These are phyloP conservation scores for Candida dubliniensis DNA, from an alignment of 1,139 yeast genomes.

Conservation along the genomic window DNA sequence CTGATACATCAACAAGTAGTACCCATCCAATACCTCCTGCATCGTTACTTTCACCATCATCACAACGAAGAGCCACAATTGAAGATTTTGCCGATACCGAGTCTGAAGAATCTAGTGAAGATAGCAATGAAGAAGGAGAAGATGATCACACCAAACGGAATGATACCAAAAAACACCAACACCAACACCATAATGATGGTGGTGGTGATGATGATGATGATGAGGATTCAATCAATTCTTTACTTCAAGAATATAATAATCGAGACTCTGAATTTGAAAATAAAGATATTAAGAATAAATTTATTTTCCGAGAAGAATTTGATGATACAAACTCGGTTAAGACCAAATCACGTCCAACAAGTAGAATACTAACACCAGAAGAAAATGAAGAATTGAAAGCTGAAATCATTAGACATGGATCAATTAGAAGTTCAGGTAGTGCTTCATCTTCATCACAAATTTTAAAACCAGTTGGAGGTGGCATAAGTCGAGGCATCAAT, in stretches of 20 bases:
- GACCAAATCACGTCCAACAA: slow-evolving; percentile 8
- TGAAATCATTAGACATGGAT: slow-evolving; percentile 11
- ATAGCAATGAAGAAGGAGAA: slow-evolving; percentile 7
- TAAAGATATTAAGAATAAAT: slow-evolving; percentile 9
- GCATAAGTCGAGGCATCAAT: slow-evolving; percentile 2
- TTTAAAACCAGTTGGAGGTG: slow-evolving; percentile 1
- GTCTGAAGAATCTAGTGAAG: slow-evolving; percentile 20
- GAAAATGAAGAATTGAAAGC: slow-evolving; percentile 9
- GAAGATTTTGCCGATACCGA: slow-evolving; percentile 46
- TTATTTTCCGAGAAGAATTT: slow-evolving; percentile 34
- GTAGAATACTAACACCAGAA: slow-evolving; percentile 3
- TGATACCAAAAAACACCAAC: not conserved
- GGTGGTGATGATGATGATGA: slow-evolving; percentile 14
- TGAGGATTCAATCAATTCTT: slow-evolving; percentile 35
- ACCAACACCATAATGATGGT: not conserved
- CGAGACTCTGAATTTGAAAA: slow-evolving; percentile 12
- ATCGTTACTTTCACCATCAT: not conserved
- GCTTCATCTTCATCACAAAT: not conserved
- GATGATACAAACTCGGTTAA: slow-evolving; percentile 19
- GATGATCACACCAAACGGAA: not conserved
- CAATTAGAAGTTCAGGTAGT: slow-evolving; percentile 5
- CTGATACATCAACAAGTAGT: slow-evolving; percentile 6
- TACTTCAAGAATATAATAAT: slow-evolving; percentile 31
- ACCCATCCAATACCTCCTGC: slow-evolving; percentile 1
- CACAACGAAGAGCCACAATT: slow-evolving; percentile 22